Conservation (phyloP, 2,329 filamentous ascomycete genomes). For the Fusarium ambrosium region DNA sequence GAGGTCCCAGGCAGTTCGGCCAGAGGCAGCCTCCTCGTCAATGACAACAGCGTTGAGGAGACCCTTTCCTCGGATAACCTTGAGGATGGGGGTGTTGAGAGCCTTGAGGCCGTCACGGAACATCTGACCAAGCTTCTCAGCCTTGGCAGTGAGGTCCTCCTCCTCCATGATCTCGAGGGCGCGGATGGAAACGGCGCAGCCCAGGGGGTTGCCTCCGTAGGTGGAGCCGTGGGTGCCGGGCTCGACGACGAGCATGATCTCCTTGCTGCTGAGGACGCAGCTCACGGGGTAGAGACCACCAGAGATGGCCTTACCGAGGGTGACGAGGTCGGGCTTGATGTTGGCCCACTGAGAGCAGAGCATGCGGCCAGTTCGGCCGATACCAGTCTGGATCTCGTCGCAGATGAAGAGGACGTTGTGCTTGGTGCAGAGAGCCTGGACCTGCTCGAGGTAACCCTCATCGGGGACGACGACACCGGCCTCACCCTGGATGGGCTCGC, state of each 20-base stretch:
- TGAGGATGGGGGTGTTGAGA: slow-evolving; percentile 85
- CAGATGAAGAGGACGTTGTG: slow-evolving; percentile 96
- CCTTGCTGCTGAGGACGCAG: slow-evolving; percentile 87
- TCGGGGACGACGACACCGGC: slow-evolving; percentile 96
- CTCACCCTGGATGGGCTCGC: slow-evolving; percentile 75
- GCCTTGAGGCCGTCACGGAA: slow-evolving; percentile 85
- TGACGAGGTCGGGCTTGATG: slow-evolving; percentile 94
- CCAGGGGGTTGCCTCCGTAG: slow-evolving; percentile 97
- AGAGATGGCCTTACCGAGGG: slow-evolving; percentile 97
- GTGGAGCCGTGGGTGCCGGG: slow-evolving; percentile 97
- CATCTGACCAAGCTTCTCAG: slow-evolving; percentile 82
- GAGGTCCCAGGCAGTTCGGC: slow-evolving; percentile 94
- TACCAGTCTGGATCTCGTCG: slow-evolving; percentile 98
- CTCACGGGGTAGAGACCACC: slow-evolving; percentile 99
- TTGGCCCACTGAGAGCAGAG: slow-evolving; percentile 95
- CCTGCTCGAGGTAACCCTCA: slow-evolving; percentile 79
- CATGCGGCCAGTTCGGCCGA: slow-evolving; percentile 93
- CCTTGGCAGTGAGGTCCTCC: slow-evolving; percentile 86
- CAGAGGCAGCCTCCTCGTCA: slow-evolving; percentile 87
- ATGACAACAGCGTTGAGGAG: slow-evolving; percentile 96
- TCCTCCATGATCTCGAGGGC: slow-evolving; percentile 95
- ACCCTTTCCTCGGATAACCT: slow-evolving; percentile 89
- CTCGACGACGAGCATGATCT: slow-evolving; percentile 96
- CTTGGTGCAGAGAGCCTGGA: slow-evolving; percentile 89
- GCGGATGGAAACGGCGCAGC: slow-evolving; percentile 94